Evolutionary conservation across 2,329 filamentous ascomycete genomes (phyloP), one percentile per base, ranked within the genome.

Genomic region (Hymenotorrendiella dingleyae): DNA sequence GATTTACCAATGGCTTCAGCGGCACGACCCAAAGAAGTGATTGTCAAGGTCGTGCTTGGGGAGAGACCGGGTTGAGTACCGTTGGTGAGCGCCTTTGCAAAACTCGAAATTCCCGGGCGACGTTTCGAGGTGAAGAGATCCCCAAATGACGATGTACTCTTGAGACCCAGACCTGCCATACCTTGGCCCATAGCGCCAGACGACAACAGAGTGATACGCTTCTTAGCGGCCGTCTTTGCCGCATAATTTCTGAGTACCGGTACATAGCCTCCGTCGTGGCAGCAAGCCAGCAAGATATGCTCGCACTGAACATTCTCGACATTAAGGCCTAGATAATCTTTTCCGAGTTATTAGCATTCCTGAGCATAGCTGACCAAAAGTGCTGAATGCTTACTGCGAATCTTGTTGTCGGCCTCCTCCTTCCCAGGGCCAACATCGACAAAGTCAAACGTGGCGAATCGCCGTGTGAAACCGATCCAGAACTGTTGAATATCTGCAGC

Each of bases 391-490:
- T 42, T 59, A 76, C 75, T 73, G 67, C 68, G 70, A 50, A 82
- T 71, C 58, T 80, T 80, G 34, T 67, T 68, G 50, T 77, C 73
- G 8, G 72, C 70, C 34, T 71, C 66, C 53, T 78, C 74, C 56
- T 76, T 78, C 29, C 70, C 70, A 45, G 67, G 61, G 23, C 77
- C 77, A 35, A 81, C 69, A 54, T 82, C 76, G 43, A 80, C 64
- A 63, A 80, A 80, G 57, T 81, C 75, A 63, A 80, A 78, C 11
- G 69, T 69, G 6, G 73, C 64, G 46, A 70, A 70, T 45, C 65
- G 68, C 55, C 77, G 73, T 19, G 71, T 77, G 61, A 80, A 82
- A 17, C 73, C 78, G 40, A 67, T 54, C 20, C 69, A 67, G 59
- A 81, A 82, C 33, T 79, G 69, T 42, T 64, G 67, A 20, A 80